phyloP scores from a whole-genome alignment of 768 basidiomycete species.

The Mycena venus region DNA sequence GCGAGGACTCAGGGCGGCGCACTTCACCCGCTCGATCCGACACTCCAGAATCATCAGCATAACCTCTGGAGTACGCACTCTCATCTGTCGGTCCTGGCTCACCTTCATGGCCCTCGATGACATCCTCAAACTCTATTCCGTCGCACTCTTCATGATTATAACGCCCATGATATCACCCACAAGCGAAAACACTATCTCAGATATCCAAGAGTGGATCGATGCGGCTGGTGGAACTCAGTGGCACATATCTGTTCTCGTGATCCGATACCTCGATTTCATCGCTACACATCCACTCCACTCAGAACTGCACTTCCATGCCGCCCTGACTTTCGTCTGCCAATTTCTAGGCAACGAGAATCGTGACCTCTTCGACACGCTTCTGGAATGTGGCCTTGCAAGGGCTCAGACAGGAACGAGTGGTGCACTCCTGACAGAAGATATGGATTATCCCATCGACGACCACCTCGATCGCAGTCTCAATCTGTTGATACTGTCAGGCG shows the following conservation, averaged over 20 bases:
- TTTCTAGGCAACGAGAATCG: background rate
- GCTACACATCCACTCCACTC: no score
- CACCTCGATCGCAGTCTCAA: no score
- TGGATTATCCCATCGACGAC: no score
- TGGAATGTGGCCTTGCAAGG: background rate
- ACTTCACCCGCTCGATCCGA: no score
- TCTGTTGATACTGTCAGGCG: no score
- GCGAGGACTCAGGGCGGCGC: no score
- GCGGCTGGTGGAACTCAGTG: background rate
- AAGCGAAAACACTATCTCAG: background rate
- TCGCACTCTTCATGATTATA: background rate
- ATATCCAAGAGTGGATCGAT: background rate
- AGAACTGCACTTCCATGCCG: background rate
- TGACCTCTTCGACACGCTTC: background rate
- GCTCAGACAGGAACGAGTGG: no score
- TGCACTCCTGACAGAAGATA: no score
- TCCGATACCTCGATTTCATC: background rate
- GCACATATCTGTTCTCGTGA: background rate
- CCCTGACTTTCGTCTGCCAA: background rate
- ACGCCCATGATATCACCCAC: no score
- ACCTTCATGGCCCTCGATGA: no score
- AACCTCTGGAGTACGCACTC: background rate
- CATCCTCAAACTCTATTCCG: background rate
- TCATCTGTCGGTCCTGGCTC: background rate
- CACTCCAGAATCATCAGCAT: background rate